These are phyloP conservation scores for Aristolochia contorta DNA, from an alignment of 164 flowering plant genomes.

Conservation along the genomic window DNA sequence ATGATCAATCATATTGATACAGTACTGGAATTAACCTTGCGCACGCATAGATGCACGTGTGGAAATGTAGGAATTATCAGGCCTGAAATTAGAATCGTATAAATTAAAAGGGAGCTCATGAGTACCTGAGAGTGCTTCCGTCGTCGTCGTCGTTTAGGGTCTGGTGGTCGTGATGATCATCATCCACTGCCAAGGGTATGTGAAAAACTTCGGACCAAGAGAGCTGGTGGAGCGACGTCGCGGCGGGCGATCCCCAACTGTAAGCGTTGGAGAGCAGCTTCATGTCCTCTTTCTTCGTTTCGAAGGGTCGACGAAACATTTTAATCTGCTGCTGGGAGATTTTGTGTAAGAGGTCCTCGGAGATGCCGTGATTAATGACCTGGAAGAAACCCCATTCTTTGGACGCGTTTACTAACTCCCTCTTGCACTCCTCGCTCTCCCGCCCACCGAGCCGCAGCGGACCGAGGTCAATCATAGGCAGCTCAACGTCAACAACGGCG, in stretches of 20 bases:
- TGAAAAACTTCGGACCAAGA: slow-evolving; percentile 95
- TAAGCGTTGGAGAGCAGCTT: slow-evolving; percentile 47
- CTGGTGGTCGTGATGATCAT: slow-evolving; percentile 9
- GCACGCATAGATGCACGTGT: too few relatives aligned
- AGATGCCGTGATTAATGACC: slow-evolving; percentile 66
- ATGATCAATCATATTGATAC: too few relatives aligned
- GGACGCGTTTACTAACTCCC: slow-evolving; percentile 59
- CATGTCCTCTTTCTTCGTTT: slow-evolving; percentile 30
- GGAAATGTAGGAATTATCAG: too few relatives aligned
- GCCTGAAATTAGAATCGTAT: too few relatives aligned
- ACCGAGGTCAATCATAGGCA: slow-evolving; percentile 63
- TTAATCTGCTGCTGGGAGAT: slow-evolving; percentile 50
- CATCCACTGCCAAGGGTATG: slow-evolving; percentile 39
- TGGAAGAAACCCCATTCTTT: slow-evolving; percentile 83
- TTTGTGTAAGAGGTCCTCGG: slow-evolving; percentile 36
- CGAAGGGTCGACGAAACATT: slow-evolving; percentile 50
- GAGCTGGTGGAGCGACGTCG: slow-evolving; percentile 48
- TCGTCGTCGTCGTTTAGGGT: slow-evolving; percentile 1
- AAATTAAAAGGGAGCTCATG: too few relatives aligned
- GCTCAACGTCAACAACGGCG: slow-evolving; percentile 30
- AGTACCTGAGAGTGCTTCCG: slow-evolving; percentile 57
- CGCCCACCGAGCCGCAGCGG: slow-evolving; percentile 16
- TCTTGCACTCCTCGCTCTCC: slow-evolving; percentile 41
- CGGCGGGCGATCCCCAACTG: slow-evolving; percentile 76
- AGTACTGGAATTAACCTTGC: too few relatives aligned